Evolutionary conservation across 345 rosid species (phyloP), one percentile per base, ranked within the genome.

Genomic region (Arabidopsis arenosa): DNA sequence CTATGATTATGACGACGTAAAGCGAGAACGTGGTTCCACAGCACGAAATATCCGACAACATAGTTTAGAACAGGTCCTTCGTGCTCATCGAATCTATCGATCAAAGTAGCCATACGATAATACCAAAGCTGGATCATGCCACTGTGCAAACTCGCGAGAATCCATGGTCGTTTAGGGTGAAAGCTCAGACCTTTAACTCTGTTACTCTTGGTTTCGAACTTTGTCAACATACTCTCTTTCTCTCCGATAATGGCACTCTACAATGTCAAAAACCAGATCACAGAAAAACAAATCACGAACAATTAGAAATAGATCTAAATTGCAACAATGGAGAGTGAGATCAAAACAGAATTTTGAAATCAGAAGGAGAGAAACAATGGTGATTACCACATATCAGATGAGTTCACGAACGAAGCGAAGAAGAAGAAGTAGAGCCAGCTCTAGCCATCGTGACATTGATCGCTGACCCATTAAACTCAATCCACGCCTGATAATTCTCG

Each of bases 1-100:
- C n/a, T n/a, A n/a, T n/a, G n/a, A n/a, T n/a, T n/a, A n/a, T n/a
- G n/a, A n/a, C n/a, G n/a, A n/a, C n/a, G n/a, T n/a, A n/a, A n/a
- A n/a, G n/a, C n/a, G n/a, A n/a, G n/a, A n/a, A n/a, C n/a, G n/a
- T n/a, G n/a, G n/a, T n/a, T n/a, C n/a, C n/a, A n/a, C n/a, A n/a
- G n/a, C n/a, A n/a, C n/a, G n/a, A n/a, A n/a, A n/a, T n/a, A n/a
- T n/a, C n/a, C n/a, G n/a, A n/a, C n/a, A n/a, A n/a, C n/a, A n/a
- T n/a, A n/a, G n/a, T n/a, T n/a, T n/a, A n/a, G 96, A 56, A 90
- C 97, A n/a, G 97, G 97, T 17, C 97, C 97, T 47, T 92, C 96
- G 37, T 92, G 97, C 83, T 92, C 94, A 18, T 92, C 97, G 28
- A 66, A 66, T 7, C 74, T 79, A 75, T 92, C 97, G 21, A 92